Conservation (phyloP, 805 yeast species). For the Blastobotrys chiropterorum region DNA sequence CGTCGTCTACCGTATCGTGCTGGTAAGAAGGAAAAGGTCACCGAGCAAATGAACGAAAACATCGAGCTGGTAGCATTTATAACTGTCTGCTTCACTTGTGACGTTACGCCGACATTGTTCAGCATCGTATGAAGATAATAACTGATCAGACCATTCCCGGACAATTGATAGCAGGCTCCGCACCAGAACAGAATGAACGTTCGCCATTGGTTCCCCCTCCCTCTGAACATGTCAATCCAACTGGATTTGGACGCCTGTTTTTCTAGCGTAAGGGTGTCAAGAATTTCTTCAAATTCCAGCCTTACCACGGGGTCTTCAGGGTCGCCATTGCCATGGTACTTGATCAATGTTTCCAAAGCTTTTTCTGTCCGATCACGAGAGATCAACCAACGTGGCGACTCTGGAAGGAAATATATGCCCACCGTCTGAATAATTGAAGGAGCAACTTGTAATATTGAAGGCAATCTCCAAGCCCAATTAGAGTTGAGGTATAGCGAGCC, state of each 20-base stretch:
- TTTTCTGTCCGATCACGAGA: conserved; percentile 6
- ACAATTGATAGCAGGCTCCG: conserved; percentile 12
- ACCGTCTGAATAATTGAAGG: conserved; percentile 32
- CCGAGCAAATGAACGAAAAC: conserved; percentile 2
- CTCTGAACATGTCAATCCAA: conserved; percentile 8
- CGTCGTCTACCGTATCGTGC: background rate
- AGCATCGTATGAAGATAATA: conserved; percentile 47
- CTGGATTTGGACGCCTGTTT: conserved; percentile 1
- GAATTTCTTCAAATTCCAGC: conserved; percentile 7
- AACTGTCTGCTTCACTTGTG: conserved; percentile 5
- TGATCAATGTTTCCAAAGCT: conserved; percentile 7
- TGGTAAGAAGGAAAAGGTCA: background rate
- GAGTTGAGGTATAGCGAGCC: conserved; percentile 32
- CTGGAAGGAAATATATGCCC: conserved; percentile 10
- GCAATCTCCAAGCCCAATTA: conserved; percentile 30
- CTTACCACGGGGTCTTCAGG: conserved; percentile 5
- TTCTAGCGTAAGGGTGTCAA: conserved; percentile 4
- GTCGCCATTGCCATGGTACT: conserved; percentile 11
- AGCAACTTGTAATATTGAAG: conserved; percentile 36
- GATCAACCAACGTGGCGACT: conserved; percentile 15
- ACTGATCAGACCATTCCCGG: conserved; percentile 14
- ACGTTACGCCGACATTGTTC: conserved; percentile 45
- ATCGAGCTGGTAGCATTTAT: conserved; percentile 17
- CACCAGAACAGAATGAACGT: conserved; percentile 7
- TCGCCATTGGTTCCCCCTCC: conserved; percentile 8